Percentiles rank a stretch among this genome's conserved stretches.
These are phyloP conservation scores for Inga oerstediana DNA, from an alignment of 306 rosid species.

Conservation along the genomic window DNA sequence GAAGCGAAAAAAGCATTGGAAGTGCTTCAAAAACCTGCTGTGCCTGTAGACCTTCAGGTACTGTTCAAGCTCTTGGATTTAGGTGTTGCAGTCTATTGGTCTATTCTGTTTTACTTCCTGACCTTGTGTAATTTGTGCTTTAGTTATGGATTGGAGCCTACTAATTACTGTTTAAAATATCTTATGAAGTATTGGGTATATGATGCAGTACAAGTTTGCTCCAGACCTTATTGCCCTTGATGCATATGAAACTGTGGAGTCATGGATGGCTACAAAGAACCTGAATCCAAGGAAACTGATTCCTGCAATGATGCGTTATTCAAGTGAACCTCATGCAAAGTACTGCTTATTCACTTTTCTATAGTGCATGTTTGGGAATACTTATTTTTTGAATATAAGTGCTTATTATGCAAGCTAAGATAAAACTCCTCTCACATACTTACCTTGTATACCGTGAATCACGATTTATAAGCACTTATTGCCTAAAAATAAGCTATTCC, in stretches of 20 bases:
- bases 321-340: conserved; percentile 99
- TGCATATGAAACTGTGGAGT: conserved; percentile 97
- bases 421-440: too few relatives aligned
- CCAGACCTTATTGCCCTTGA: conserved; percentile 96
- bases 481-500: too few relatives aligned
- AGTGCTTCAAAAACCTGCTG: conserved; percentile 88
- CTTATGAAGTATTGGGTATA: conserved; percentile 11
- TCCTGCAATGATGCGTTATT: conserved; percentile 99
- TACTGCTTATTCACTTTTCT: conserved; percentile 40
- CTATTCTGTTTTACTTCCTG: conserved; percentile 18
- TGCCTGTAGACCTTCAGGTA: conserved; percentile 88
- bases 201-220: conserved; percentile 89
- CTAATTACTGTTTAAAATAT: conserved; percentile 22
- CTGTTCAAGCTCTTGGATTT: conserved; percentile 26
- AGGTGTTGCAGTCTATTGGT: conserved; percentile 1
- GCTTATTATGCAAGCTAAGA: too few relatives aligned
- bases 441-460: too few relatives aligned
- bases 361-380: background rate
- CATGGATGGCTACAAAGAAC: conserved; percentile 92
- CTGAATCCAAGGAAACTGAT: conserved; percentile 93
- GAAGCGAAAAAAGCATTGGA: conserved; percentile 95
- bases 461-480: too few relatives aligned
- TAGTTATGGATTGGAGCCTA: conserved; percentile 11
- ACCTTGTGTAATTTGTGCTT: conserved; percentile 2
- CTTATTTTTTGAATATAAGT: too few relatives aligned